Evolutionary conservation across 2,329 filamentous ascomycete species (phyloP), one percentile per base, ranked within the genome.

Genomic region (Colletotrichum sp.): DNA sequence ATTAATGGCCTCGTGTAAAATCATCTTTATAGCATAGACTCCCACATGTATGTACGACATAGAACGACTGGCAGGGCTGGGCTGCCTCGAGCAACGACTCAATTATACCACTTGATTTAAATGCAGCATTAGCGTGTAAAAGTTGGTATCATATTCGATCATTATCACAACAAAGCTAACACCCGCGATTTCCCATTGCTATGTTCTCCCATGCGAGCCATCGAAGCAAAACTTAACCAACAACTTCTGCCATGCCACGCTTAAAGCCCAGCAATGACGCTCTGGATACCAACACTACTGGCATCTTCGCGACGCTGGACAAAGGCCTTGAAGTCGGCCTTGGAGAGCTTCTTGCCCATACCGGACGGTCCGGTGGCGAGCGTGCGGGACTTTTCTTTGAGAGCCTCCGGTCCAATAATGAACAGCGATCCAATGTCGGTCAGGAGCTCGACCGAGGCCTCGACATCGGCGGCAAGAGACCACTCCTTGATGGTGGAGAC

Each of bases 341-440:
- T 94, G 76, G 86, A 88, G 80, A 91, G 84, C 83, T 89, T 92
- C 81, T 88, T 91, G 28, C 88, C 88, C 36, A 81, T 86, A 43
- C 83, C 85, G 66, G 81, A 83, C 74, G 79, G 84, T 67, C 80
- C 87, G 73, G 83, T 84, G 77, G 82, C 88, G 75, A 94, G 84
- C 75, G 91, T 92, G 72, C 93, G 88, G 69, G 93, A 90, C 80
- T 94, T 90, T 85, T 96, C 94, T 66, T 92, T 88, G 76, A 96
- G 86, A 43, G 94, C 94, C 84, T 96, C 94, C 13, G 93, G 92
- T 3, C 95, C 95, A 80, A 99, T 95, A 78, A 99, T 98, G 83
- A 99, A 99, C 69, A 99, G 86, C 81, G 96, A 98, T 13, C 96
- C 96, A 74, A 99, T 95, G 87, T 99, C 97, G 30, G 95, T 93